Evolutionary conservation across 2,329 filamentous ascomycete species (phyloP).

Genomic region (Ramularia endophylla): DNA sequence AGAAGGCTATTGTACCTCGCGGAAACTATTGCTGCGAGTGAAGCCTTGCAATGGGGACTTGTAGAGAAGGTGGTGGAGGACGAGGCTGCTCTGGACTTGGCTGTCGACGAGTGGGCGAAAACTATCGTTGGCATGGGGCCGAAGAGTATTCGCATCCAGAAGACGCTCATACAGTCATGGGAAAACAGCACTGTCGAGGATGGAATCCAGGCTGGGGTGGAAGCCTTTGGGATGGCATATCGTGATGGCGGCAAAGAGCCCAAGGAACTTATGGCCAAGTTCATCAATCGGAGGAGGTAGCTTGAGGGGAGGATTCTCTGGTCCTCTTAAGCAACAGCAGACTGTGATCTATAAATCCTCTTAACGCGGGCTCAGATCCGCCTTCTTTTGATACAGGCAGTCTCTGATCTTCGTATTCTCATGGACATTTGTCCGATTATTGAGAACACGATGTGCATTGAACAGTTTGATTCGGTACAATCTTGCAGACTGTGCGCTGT

Average conservation of each 20-base stretch:
- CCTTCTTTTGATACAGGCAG: no score
- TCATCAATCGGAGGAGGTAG: slow-evolving; percentile 13
- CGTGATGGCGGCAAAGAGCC: slow-evolving; percentile 22
- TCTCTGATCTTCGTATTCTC: no score
- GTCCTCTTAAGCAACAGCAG: no score
- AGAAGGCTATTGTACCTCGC: slow-evolving; percentile 33
- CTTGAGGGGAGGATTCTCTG: no score
- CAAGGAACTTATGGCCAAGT: slow-evolving; percentile 20
- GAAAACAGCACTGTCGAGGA: slow-evolving; percentile 21
- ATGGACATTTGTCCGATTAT: no score
- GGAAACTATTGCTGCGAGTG: slow-evolving; percentile 29
- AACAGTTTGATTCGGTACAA: no score
- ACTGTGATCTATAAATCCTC: no score
- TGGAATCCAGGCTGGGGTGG: slow-evolving; percentile 20
- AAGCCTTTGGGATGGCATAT: slow-evolving; percentile 23
- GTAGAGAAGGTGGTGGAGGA: slow-evolving; percentile 31
- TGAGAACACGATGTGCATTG: no score
- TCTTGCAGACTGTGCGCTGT: no score
- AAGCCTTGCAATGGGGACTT: slow-evolving; percentile 33
- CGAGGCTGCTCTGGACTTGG: slow-evolving; percentile 25
- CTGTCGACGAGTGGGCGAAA: slow-evolving; percentile 30
- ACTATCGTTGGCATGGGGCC: slow-evolving; percentile 29
- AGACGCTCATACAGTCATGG: slow-evolving; percentile 25
- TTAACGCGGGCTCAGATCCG: no score
- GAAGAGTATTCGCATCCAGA: slow-evolving; percentile 31